Evolutionary conservation across 176 grass and related monocot species (phyloP), one percentile per base, ranked within the genome.

Genomic region (Triticum monococcum): DNA sequence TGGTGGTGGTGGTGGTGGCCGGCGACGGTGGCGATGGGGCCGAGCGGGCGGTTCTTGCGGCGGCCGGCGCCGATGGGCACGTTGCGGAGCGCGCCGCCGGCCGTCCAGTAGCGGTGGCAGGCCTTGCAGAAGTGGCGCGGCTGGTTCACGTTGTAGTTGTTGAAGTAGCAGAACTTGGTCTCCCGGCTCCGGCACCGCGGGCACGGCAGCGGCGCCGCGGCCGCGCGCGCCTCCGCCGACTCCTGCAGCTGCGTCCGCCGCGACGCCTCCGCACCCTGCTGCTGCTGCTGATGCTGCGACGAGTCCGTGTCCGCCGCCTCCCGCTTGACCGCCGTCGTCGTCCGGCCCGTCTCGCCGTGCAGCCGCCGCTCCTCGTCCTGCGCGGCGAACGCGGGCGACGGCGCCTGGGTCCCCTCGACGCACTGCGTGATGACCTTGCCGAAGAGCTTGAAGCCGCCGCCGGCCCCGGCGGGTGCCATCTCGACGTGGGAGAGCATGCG

Each of bases 61-160:
- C 88, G 86, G 3, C 94, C 88, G 68, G 89, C 90, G 7, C 95
- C 95, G 41, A 97, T 68, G 76, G 95, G 95, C 33, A 97, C 79
- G 92, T 97, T 97, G 74, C 95, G 95, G 66, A 97, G 90, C 36
- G 92, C 86, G 77, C 95, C 95, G 56, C 95, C 95, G 24, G 91
- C 91, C 45, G 95, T 97, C 95, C 95, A 97, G 89, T 97, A 97
- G 83, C 92, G 94, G 86, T 91, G 91, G 94, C 94, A 97, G 63
- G 83, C 86, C 90, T 92, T 95, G 90, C 93, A 95, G 90, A 92
- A 95, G 86, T 95, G 90, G 24, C 93, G 93, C 20, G 93, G 93
- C 90, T 95, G 93, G 79, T 90, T 86, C 28, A 92, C 83, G 87
- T 91, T 91, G 88, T 92, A 89, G 84, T 97, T 94, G 88, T 97